phyloP scores from a whole-genome alignment of 192 early-diverging fungal genomes.

The Gamsiella multidivaricata region DNA sequence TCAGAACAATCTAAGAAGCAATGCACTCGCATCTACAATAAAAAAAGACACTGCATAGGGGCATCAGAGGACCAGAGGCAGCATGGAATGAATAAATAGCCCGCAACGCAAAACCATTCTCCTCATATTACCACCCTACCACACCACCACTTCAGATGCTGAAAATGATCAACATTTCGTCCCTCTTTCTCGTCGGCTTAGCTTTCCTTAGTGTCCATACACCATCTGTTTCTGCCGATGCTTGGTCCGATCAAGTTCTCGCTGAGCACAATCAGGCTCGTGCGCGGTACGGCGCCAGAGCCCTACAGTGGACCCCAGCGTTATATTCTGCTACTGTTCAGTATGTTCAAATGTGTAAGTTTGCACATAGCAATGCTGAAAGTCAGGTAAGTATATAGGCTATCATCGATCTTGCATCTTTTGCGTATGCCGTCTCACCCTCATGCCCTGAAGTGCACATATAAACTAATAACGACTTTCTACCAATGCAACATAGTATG shows the following conservation, averaged over 20 bases:
- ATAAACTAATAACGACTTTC: not conserved
- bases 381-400: not conserved
- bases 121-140: too few species aligned
- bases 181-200: conserved; percentile 6
- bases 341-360: conserved; percentile 4
- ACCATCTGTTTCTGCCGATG: not conserved
- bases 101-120: too few species aligned
- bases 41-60: too few species aligned
- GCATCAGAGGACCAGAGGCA: too few species aligned
- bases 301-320: conserved; percentile 5
- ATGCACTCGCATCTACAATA: too few species aligned
- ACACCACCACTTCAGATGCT: too few species aligned
- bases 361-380: not conserved
- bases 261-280: not conserved
- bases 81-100: too few species aligned
- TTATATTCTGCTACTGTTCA: conserved; percentile 7
- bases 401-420: not conserved
- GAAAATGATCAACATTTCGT: conserved; percentile 6
- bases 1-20: too few species aligned
- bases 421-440: too few species aligned
- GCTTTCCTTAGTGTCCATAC: conserved; percentile 13
- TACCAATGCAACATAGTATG: conserved; percentile 14
- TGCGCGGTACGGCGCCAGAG: conserved; percentile 10
- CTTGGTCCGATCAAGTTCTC: conserved; percentile 10
- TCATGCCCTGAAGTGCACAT: too few species aligned